These are phyloP conservation scores for Sclerotinia spermophila DNA, from an alignment of 2,329 filamentous ascomycete genomes.

Conservation along the genomic window DNA sequence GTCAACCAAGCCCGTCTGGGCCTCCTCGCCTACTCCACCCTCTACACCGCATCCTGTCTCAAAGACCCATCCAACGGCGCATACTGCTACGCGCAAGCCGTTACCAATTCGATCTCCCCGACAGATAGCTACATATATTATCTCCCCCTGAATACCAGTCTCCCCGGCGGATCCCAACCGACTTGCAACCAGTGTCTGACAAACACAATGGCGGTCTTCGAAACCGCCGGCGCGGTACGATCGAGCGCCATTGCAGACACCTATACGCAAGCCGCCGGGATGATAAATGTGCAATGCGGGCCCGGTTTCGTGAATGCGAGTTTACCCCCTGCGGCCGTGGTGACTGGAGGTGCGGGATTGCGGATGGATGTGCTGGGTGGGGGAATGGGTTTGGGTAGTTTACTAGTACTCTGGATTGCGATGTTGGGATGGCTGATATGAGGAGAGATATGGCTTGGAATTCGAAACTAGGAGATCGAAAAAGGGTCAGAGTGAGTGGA, in stretches of 20 bases:
- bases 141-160: slow-evolving; percentile 67
- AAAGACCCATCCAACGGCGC: slow-evolving; percentile 59
- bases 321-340: slow-evolving; percentile 37
- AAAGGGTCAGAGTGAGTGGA: background rate
- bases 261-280: slow-evolving; percentile 67
- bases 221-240: slow-evolving; percentile 62
- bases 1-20: slow-evolving; percentile 74
- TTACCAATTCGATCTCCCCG: slow-evolving; percentile 68
- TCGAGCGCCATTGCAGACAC: slow-evolving; percentile 63
- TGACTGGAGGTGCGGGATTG: background rate
- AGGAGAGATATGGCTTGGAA: background rate
- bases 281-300: slow-evolving; percentile 67
- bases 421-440: background rate
- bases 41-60: slow-evolving; percentile 80
- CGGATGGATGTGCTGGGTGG: background rate
- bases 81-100: slow-evolving; percentile 81
- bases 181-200: slow-evolving; percentile 73
- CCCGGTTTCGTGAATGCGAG: slow-evolving; percentile 54
- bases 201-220: slow-evolving; percentile 79
- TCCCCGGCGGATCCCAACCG: slow-evolving; percentile 46
- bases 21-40: slow-evolving; percentile 69
- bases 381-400: background rate
- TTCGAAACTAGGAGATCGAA: background rate
- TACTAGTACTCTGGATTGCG: background rate
- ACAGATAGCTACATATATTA: slow-evolving; percentile 81